Evolutionary conservation across 345 rosid genomes (phyloP).

Genomic region (Trapa bicornis): DNA sequence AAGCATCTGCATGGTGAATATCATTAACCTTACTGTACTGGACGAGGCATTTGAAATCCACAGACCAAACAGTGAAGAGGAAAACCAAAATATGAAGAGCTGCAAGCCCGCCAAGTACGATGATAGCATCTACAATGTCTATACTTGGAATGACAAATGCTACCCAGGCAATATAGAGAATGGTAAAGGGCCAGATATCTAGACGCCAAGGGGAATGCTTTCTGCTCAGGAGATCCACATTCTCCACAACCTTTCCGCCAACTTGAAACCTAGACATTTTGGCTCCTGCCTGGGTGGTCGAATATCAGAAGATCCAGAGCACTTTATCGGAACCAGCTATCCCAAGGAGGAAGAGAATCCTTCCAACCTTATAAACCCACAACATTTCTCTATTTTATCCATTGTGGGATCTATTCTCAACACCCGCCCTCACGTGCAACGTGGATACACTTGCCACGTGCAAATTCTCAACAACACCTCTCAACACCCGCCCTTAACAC

Average conservation of each 20-base stretch:
- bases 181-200: conserved; percentile 76
- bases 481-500: too few species aligned
- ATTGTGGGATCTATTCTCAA: too few species aligned
- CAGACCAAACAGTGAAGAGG: conserved; percentile 93
- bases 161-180: conserved; percentile 52
- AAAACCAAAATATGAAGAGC: conserved; percentile 53
- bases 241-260: conserved; percentile 92
- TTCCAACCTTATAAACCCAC: too few species aligned
- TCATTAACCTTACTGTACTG: conserved; percentile 62
- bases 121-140: conserved; percentile 58
- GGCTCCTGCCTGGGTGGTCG: conserved; percentile 1
- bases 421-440: too few species aligned
- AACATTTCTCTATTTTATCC: too few species aligned
- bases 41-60: conserved; percentile 75
- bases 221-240: conserved; percentile 71
- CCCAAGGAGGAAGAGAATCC: not conserved
- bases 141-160: conserved; percentile 47
- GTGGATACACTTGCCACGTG: too few species aligned
- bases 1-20: conserved; percentile 67
- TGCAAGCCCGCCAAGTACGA: conserved; percentile 56
- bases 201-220: conserved; percentile 61
- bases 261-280: conserved; percentile 60
- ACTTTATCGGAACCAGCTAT: not conserved
- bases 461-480: too few species aligned
- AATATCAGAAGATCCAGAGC: not conserved